A percentile compares a stretch with the other conserved stretches of the same genome.
These are phyloP conservation scores for Pyricularia grisea DNA, from an alignment of 2,329 filamentous ascomycete genomes.

Conservation along the genomic window DNA sequence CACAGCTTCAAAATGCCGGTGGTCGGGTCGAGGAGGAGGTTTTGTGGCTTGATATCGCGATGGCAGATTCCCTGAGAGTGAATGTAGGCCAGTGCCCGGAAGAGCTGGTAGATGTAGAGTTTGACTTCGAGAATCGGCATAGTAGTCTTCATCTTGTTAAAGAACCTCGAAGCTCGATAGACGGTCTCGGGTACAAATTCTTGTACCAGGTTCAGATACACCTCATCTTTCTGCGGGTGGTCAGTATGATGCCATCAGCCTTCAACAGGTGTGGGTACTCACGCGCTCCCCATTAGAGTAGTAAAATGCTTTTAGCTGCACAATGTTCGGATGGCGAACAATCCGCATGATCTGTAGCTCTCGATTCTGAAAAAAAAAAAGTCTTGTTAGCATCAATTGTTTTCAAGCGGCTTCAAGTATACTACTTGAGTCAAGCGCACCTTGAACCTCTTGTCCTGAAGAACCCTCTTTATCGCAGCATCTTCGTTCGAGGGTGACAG, in stretches of 20 bases:
- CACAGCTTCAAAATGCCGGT: constrained; percentile 93
- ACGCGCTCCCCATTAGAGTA: constrained; percentile 98
- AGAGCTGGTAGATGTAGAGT: constrained; percentile 98
- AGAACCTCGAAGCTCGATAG: constrained; percentile 94
- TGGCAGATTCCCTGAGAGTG: constrained; percentile 99
- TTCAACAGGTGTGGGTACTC: constrained; percentile 21
- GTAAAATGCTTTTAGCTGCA: constrained; percentile 98
- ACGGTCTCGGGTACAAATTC: constrained; percentile 98
- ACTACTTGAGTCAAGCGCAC: constrained; percentile 35
- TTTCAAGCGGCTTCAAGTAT: background rate
- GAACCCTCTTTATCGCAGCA: constrained; percentile 95
- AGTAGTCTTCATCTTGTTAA: constrained; percentile 99
- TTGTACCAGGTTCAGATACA: constrained; percentile 95
- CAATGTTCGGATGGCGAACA: constrained; percentile 96
- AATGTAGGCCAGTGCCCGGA: constrained; percentile 96
- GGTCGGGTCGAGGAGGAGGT: constrained; percentile 83
- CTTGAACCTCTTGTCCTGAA: constrained; percentile 99
- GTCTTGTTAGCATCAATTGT: background rate
- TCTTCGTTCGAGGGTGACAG: constrained; percentile 96
- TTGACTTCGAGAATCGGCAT: constrained; percentile 99
- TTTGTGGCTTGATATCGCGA: constrained; percentile 98
- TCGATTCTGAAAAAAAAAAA: constrained; percentile 60
- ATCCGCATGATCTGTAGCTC: constrained; percentile 99
- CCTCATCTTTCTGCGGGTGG: constrained; percentile 76
- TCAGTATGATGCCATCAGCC: background rate